phyloP scores from a whole-genome alignment of 805 yeast genomes.

The Yamadazyma laniorum region DNA sequence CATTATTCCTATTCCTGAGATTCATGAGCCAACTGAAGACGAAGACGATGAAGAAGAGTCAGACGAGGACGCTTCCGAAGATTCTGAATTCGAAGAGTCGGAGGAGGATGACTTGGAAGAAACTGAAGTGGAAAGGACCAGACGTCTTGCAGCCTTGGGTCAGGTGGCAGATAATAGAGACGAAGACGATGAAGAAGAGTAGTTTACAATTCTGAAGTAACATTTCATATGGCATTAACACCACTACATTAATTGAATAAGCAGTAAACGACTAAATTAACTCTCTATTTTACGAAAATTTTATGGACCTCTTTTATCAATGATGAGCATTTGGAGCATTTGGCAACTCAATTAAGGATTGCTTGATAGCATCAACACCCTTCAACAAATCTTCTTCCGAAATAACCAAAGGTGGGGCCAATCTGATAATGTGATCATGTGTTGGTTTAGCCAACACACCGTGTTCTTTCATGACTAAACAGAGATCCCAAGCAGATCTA shows the following conservation, averaged over 20 bases:
- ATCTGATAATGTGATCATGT: slow-evolving; percentile 90
- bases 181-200: slow-evolving; percentile 51
- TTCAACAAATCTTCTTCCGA: slow-evolving; percentile 78
- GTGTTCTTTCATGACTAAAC: slow-evolving; percentile 79
- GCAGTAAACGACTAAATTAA: no score
- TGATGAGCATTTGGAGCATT: slow-evolving; percentile 47
- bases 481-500: slow-evolving; percentile 93
- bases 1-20: slow-evolving; percentile 8
- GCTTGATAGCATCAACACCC: slow-evolving; percentile 74
- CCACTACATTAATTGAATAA: no score
- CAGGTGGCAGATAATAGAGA: slow-evolving; percentile 36
- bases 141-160: slow-evolving; percentile 62
- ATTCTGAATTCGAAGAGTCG: slow-evolving; percentile 17
- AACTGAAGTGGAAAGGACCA: slow-evolving; percentile 62
- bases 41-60: slow-evolving; percentile 10
- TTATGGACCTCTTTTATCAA: slow-evolving; percentile 24
- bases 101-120: slow-evolving; percentile 39
- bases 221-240: no score
- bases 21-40: slow-evolving; percentile 6
- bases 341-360: slow-evolving; percentile 55
- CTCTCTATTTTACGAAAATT: no score
- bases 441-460: slow-evolving; percentile 97
- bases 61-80: slow-evolving; percentile 17
- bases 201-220: slow-evolving; percentile 1
- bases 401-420: slow-evolving; percentile 94